Conservation (phyloP, 2,329 filamentous ascomycete species). For the Volutella citrinella region DNA sequence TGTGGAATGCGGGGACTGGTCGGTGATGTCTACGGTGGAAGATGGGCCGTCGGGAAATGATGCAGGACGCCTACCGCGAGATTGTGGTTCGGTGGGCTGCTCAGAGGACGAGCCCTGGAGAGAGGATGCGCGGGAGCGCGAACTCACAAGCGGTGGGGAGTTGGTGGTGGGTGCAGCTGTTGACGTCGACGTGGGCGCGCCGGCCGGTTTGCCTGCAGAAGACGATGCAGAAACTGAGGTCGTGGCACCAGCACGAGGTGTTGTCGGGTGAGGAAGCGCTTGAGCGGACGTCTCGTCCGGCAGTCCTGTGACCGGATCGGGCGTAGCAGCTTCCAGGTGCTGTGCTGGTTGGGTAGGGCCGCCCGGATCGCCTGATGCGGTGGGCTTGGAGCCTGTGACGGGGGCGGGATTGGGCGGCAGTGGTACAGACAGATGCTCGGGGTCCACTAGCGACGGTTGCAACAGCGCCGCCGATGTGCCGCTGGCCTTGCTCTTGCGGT, state of each 20-base stretch:
- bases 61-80: slow-evolving; percentile 22
- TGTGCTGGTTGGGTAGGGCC: slow-evolving; percentile 6
- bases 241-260: slow-evolving; percentile 17
- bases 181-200: slow-evolving; percentile 11
- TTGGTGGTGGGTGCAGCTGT: slow-evolving; percentile 7
- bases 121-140: slow-evolving; percentile 32
- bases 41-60: slow-evolving; percentile 20
- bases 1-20: slow-evolving; percentile 22
- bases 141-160: slow-evolving; percentile 21
- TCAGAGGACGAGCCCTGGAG: slow-evolving; percentile 29
- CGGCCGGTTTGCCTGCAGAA: slow-evolving; percentile 7
- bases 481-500: slow-evolving; percentile 40
- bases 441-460: slow-evolving; percentile 20
- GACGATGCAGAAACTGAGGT: slow-evolving; percentile 9
- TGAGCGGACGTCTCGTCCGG: slow-evolving; percentile 15
- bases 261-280: slow-evolving; percentile 22
- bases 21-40: slow-evolving; percentile 19
- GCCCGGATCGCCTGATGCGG: slow-evolving; percentile 14
- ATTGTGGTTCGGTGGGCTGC: slow-evolving; percentile 18
- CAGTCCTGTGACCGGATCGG: slow-evolving; percentile 12
- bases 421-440: slow-evolving; percentile 23
- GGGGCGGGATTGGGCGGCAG: slow-evolving; percentile 15
- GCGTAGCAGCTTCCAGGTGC: slow-evolving; percentile 6
- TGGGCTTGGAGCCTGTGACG: slow-evolving; percentile 18
- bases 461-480: slow-evolving; percentile 18